phyloP scores from a whole-genome alignment of 169 alveolate genomes.

The Pseudocohnilembus persalinus region DNA sequence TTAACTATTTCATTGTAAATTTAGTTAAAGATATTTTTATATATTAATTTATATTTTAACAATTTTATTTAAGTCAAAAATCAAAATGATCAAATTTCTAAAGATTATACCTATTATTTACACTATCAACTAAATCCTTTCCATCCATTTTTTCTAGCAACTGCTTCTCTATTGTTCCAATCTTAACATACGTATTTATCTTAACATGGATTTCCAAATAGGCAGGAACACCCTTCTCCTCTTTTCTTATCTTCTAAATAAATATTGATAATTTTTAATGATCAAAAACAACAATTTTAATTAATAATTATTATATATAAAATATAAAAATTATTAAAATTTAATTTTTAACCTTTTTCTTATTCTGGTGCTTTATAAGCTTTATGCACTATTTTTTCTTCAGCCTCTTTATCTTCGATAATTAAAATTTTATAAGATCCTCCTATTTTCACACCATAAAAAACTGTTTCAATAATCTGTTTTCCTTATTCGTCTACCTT shows the following conservation, averaged over 20 bases:
- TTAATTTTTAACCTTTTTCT: slow-evolving; percentile 8
- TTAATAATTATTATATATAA: too few relatives aligned
- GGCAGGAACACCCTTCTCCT: slow-evolving; percentile 21
- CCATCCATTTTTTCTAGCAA: slow-evolving; percentile 10
- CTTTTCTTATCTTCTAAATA: background rate
- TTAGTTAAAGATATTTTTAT: too few relatives aligned
- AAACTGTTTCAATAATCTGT: background rate
- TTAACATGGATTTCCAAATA: slow-evolving; percentile 20
- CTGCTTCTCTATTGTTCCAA: slow-evolving; percentile 20
- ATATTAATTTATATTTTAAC: too few relatives aligned
- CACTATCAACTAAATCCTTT: background rate
- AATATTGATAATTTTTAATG: background rate
- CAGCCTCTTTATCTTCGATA: slow-evolving; percentile 8
- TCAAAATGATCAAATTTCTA: too few relatives aligned
- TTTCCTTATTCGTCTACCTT: background rate
- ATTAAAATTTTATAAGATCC: background rate
- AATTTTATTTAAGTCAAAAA: too few relatives aligned
- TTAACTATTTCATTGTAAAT: too few relatives aligned
- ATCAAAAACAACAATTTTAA: background rate
- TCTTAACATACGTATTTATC: slow-evolving; percentile 23
- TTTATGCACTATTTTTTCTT: background rate
- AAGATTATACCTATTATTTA: too few relatives aligned
- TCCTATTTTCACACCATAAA: background rate
- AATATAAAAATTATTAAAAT: too few relatives aligned
- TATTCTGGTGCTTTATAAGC: slow-evolving; percentile 4